phyloP scores from a whole-genome alignment of 495 filamentous ascomycete species.

The Aspergillus coremiiformis region DNA sequence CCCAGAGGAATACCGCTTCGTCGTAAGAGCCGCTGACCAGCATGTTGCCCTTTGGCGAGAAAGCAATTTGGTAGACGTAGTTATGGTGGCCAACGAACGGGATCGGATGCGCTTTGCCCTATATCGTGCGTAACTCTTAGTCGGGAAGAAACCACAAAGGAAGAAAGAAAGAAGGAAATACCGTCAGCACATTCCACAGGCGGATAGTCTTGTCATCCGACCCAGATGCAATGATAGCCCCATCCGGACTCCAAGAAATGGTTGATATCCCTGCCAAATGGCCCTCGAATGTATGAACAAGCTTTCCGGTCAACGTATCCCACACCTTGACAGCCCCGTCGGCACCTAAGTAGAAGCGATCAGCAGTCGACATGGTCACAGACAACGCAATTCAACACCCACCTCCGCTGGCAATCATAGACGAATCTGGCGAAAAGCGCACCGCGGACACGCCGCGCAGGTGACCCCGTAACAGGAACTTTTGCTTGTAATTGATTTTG shows the following conservation, averaged over 20 bases:
- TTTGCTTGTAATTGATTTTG: constrained; percentile 50
- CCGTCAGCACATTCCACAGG: constrained; percentile 79
- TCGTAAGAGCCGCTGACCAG: constrained; percentile 92
- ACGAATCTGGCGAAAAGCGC: constrained; percentile 81
- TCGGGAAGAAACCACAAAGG: background rate
- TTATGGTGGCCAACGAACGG: constrained; percentile 85
- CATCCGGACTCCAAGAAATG: constrained; percentile 86
- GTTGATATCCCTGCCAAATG: constrained; percentile 89
- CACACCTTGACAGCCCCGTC: constrained; percentile 87
- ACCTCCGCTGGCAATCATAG: constrained; percentile 84
- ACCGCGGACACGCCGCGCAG: constrained; percentile 73
- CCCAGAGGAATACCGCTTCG: constrained; percentile 95
- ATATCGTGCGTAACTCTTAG: background rate
- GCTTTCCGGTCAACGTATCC: constrained; percentile 68
- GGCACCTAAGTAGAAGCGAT: constrained; percentile 55
- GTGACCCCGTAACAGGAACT: constrained; percentile 67
- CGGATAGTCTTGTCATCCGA: constrained; percentile 95
- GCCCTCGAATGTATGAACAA: constrained; percentile 82
- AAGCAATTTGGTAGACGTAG: constrained; percentile 88
- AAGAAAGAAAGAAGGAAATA: constrained; percentile 34
- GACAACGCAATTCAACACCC: constrained; percentile 17
- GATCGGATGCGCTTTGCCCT: constrained; percentile 53
- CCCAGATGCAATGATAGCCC: constrained; percentile 75
- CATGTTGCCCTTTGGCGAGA: constrained; percentile 94
- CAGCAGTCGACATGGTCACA: background rate